Percentiles rank a stretch among this genome's conserved stretches.
Conservation (phyloP, 352 stramenopile species). For the Globisporangium viniferum region DNA sequence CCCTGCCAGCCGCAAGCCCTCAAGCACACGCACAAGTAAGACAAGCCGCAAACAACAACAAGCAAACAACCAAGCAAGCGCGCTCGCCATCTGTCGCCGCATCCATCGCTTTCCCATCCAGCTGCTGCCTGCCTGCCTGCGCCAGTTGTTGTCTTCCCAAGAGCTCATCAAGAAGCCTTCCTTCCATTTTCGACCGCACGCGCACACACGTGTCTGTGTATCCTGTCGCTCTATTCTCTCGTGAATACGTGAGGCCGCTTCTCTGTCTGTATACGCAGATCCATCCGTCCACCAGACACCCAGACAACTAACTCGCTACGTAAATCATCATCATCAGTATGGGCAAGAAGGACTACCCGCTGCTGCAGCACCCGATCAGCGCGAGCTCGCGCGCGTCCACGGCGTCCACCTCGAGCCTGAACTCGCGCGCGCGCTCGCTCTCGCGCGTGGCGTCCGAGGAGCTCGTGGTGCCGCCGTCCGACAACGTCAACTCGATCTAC, state of each 20-base stretch:
- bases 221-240: neutral
- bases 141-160: neutral
- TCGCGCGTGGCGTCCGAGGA: slow-evolving; percentile 71
- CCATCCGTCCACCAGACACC: neutral
- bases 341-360: slow-evolving; percentile 44
- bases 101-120: neutral
- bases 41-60: neutral
- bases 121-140: neutral
- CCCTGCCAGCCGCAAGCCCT: neutral
- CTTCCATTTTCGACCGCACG: neutral
- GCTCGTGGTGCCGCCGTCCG: slow-evolving; percentile 68
- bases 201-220: neutral
- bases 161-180: slow-evolving; percentile 3
- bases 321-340: neutral
- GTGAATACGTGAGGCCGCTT: no score
- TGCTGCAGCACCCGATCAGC: slow-evolving; percentile 48
- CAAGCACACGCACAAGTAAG: neutral
- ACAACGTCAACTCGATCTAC: slow-evolving; percentile 82
- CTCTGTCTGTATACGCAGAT: no score
- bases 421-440: slow-evolving; percentile 6
- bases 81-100: neutral
- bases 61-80: neutral
- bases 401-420: slow-evolving; percentile 26
- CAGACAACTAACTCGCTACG: neutral
- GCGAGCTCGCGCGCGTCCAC: slow-evolving; percentile 43